These are phyloP conservation scores for Paracorniculantispora psalliotae DNA, from an alignment of 2,329 filamentous ascomycete species.

Conservation along the genomic window DNA sequence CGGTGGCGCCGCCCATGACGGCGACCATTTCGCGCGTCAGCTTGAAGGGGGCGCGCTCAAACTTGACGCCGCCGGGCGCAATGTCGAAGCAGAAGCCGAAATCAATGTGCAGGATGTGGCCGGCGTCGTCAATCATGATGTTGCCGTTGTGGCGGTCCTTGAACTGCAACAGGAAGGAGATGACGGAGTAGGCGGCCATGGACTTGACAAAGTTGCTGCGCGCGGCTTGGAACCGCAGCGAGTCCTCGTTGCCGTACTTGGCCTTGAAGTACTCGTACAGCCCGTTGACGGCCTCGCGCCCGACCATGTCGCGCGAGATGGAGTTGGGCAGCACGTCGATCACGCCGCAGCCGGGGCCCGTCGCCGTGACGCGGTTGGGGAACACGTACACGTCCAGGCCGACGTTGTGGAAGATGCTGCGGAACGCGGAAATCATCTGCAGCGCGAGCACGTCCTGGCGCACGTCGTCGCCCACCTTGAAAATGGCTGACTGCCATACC, in stretches of 20 bases:
- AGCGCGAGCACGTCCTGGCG: slow-evolving; percentile 93
- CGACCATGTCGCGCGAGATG: slow-evolving; percentile 97
- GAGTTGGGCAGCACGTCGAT: slow-evolving; percentile 98
- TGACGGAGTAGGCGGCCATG: slow-evolving; percentile 97
- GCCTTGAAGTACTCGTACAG: slow-evolving; percentile 97
- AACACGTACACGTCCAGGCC: slow-evolving; percentile 96
- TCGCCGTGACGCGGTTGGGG: slow-evolving; percentile 94
- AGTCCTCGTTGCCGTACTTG: slow-evolving; percentile 96
- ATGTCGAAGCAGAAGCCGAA: slow-evolving; percentile 99
- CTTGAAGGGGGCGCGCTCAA: slow-evolving; percentile 98
- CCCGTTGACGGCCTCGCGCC: slow-evolving; percentile 94
- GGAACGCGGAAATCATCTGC: slow-evolving; percentile 96
- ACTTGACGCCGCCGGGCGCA: slow-evolving; percentile 91
- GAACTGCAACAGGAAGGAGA: slow-evolving; percentile 95
- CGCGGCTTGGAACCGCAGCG: slow-evolving; percentile 88
- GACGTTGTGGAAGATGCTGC: slow-evolving; percentile 91
- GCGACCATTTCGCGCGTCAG: slow-evolving; percentile 95
- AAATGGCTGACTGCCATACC: slow-evolving; percentile 99
- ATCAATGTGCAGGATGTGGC: slow-evolving; percentile 97
- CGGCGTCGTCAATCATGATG: slow-evolving; percentile 98
- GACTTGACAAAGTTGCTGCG: slow-evolving; percentile 97
- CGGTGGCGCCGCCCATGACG: slow-evolving; percentile 89
- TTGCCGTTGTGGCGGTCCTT: slow-evolving; percentile 99
- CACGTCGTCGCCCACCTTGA: slow-evolving; percentile 99
- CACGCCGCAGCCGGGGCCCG: slow-evolving; percentile 93